These are phyloP conservation scores for Pseudomicrostroma phylloplanum DNA, from an alignment of 1,284 basidiomycete genomes.

Conservation along the genomic window DNA sequence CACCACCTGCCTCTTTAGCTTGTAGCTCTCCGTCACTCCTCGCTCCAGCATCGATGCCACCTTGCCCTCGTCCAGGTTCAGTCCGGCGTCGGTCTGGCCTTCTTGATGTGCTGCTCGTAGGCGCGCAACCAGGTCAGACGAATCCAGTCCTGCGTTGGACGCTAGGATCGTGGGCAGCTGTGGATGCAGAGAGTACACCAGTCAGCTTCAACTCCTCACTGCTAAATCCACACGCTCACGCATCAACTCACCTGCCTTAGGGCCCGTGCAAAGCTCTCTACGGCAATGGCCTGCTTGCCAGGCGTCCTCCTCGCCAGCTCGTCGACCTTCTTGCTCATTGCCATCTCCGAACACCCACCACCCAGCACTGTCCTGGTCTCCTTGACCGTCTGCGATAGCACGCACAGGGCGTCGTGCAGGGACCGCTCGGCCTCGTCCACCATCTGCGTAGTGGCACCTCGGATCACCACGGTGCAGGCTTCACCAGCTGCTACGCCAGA, in stretches of 20 bases:
- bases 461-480: slow-evolving; percentile 96
- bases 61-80: slow-evolving; percentile 80
- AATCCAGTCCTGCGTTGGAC: slow-evolving; percentile 96
- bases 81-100: slow-evolving; percentile 73
- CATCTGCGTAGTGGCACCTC: slow-evolving; percentile 96
- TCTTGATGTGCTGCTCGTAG: slow-evolving; percentile 91
- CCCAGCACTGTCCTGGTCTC: slow-evolving; percentile 91
- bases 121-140: slow-evolving; percentile 84
- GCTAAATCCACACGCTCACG: slow-evolving; percentile 25
- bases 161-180: slow-evolving; percentile 88
- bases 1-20: slow-evolving; percentile 92
- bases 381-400: slow-evolving; percentile 93
- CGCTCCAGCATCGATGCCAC: slow-evolving; percentile 82
- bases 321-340: slow-evolving; percentile 91
- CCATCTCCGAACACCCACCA: slow-evolving; percentile 95
- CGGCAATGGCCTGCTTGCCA: slow-evolving; percentile 93
- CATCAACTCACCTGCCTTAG: slow-evolving; percentile 60
- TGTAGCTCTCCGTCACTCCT: slow-evolving; percentile 92
- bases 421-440: slow-evolving; percentile 98
- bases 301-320: slow-evolving; percentile 75
- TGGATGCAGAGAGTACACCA: slow-evolving; percentile 15
- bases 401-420: slow-evolving; percentile 91
- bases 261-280: slow-evolving; percentile 82
- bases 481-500: slow-evolving; percentile 95
- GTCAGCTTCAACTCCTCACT: background rate